Percentiles rank a stretch among this genome's conserved stretches.
Evolutionary conservation across 495 filamentous ascomycete genomes (phyloP).

Genomic region (Extremus antarcticus): DNA sequence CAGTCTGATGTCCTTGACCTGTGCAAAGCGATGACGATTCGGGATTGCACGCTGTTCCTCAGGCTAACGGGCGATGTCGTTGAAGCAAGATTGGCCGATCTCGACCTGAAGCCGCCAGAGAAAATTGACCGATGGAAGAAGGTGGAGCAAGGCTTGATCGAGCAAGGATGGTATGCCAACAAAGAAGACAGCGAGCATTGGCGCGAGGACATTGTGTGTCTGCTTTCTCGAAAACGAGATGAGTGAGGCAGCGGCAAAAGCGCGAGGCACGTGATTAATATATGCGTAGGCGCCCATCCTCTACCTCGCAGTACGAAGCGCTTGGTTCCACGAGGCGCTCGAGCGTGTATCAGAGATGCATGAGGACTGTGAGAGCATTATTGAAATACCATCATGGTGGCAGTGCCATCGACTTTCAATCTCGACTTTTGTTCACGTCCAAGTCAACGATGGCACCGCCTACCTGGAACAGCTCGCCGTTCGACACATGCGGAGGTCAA

Average conservation of each 20-base stretch:
- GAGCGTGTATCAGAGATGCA: neutral
- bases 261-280: no score
- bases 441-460: neutral
- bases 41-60: conserved; percentile 80
- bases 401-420: no score
- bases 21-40: conserved; percentile 65
- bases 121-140: conserved; percentile 58
- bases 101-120: conserved; percentile 71
- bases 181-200: conserved; percentile 5
- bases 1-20: neutral
- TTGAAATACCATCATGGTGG: neutral
- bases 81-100: conserved; percentile 70
- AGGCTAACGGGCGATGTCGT: conserved; percentile 44
- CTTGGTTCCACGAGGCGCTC: neutral
- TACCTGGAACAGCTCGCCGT: neutral
- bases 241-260: no score
- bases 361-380: neutral
- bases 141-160: conserved; percentile 50
- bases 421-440: no score
- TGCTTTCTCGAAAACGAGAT: conserved; percentile 1
- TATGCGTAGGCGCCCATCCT: no score
- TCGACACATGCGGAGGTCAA: neutral
- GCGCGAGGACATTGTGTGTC: neutral
- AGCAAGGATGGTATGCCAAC: conserved; percentile 65
- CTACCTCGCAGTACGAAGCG: neutral